A percentile compares a stretch with the other conserved stretches of the same genome.
phyloP scores from a whole-genome alignment of 75 land plant species.

The Picea glauca region DNA sequence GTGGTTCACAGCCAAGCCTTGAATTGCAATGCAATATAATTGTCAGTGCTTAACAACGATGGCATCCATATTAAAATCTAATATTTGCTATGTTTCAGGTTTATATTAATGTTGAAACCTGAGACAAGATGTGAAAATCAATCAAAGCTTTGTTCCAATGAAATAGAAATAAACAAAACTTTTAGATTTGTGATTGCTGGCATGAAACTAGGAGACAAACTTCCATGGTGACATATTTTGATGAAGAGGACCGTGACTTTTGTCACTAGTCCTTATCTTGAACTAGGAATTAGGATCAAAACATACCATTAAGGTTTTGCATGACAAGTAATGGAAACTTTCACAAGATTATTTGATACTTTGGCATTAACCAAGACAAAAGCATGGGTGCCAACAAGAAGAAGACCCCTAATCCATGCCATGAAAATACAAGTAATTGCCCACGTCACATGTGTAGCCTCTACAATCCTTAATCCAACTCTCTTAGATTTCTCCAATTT shows the following conservation, averaged over 20 bases:
- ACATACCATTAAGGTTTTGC: not conserved
- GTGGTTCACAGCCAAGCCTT: not conserved
- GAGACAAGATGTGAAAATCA: not conserved
- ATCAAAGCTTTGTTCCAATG: not conserved
- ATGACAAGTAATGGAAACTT: not conserved
- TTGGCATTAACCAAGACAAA: not conserved
- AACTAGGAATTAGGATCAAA: not conserved
- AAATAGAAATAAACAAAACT: not conserved
- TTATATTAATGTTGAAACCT: not conserved
- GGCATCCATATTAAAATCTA: not conserved
- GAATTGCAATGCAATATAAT: not conserved
- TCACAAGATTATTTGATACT: not conserved
- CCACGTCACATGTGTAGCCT: too few species aligned
- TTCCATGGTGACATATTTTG: not conserved
- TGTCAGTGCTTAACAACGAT: not conserved
- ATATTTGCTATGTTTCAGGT: too few species aligned
- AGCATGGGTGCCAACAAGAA: too few species aligned
- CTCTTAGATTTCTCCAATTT: too few species aligned
- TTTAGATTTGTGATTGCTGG: not conserved
- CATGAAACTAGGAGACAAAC: not conserved
- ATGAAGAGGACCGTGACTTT: not conserved
- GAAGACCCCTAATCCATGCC: too few species aligned
- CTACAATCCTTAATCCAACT: too few species aligned
- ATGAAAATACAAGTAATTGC: too few species aligned
- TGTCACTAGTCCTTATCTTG: not conserved